phyloP scores from a whole-genome alignment of 164 flowering plant genomes.

The Cinnamomum micranthum region DNA sequence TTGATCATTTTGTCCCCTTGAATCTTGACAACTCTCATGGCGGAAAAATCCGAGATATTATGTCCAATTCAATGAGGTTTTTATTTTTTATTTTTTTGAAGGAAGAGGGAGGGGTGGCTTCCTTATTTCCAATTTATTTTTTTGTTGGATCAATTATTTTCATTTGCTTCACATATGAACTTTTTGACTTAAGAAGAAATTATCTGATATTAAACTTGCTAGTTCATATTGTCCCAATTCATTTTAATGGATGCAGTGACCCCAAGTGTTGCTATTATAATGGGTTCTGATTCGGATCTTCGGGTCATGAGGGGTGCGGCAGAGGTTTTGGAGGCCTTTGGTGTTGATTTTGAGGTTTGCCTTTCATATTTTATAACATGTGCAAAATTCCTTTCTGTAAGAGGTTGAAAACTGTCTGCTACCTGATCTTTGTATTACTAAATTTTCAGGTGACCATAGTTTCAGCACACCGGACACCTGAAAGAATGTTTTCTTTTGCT shows the following conservation, averaged over 20 bases:
- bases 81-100: too few species aligned
- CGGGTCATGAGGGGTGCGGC: constrained; percentile 95
- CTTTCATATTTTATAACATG: background rate
- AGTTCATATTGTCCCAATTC: constrained; percentile 1
- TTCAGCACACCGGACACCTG: constrained; percentile 97
- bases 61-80: too few species aligned
- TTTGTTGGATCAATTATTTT: background rate
- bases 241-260: constrained; percentile 30
- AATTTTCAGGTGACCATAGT: constrained; percentile 72
- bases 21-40: too few species aligned
- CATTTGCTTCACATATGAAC: background rate
- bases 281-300: constrained; percentile 99
- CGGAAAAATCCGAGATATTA: too few species aligned
- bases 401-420: background rate
- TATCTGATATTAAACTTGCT: background rate
- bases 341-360: constrained; percentile 72
- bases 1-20: too few species aligned
- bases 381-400: background rate
- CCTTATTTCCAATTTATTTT: background rate
- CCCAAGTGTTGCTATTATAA: constrained; percentile 83
- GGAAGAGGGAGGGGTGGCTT: too few species aligned
- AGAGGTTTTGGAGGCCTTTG: constrained; percentile 53
- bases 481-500: constrained; percentile 83
- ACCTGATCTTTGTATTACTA: background rate
- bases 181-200: background rate